Evolutionary conservation across 2,329 filamentous ascomycete species (phyloP).

Genomic region (Xylariaceae sp.): DNA sequence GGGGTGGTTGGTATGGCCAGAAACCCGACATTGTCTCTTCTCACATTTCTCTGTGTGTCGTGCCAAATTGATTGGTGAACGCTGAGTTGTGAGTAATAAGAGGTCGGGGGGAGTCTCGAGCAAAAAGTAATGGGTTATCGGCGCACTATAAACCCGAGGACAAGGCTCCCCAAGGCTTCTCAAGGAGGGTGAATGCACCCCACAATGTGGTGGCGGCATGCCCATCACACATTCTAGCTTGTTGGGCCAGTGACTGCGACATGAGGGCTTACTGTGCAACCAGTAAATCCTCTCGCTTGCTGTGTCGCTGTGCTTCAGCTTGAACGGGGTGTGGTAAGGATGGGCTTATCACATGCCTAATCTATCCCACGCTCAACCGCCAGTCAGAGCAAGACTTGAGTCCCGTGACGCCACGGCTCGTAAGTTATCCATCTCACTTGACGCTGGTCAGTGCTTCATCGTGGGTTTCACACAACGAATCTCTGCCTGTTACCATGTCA

Average conservation of each 20-base stretch:
- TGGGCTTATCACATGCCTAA: not conserved
- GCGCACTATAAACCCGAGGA: constrained; percentile 8
- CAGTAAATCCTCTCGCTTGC: constrained; percentile 12
- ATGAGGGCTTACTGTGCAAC: constrained; percentile 9
- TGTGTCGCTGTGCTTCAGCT: constrained; percentile 14
- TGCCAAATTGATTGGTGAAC: constrained; percentile 11
- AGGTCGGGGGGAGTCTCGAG: constrained; percentile 1
- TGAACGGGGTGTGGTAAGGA: constrained; percentile 8
- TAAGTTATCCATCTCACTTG: not conserved
- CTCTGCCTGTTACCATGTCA: not conserved
- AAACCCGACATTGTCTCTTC: not conserved
- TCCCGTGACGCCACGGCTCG: constrained; percentile 6
- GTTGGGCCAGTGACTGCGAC: constrained; percentile 11
- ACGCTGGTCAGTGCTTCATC: constrained; percentile 6
- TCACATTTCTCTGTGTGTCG: not conserved
- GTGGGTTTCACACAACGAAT: not conserved
- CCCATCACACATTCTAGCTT: constrained; percentile 15
- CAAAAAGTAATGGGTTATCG: constrained; percentile 1
- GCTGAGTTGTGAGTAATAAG: constrained; percentile 3
- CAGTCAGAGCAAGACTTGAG: constrained; percentile 2
- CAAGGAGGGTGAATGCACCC: constrained; percentile 23
- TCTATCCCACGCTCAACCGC: constrained; percentile 1
- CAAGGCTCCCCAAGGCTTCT: constrained; percentile 12
- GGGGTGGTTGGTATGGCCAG: not conserved
- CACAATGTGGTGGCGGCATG: constrained; percentile 20